Percentiles rank a stretch among this genome's conserved stretches.
Conservation (phyloP, 768 basidiomycete genomes). For the Hygrocybe punicea region DNA sequence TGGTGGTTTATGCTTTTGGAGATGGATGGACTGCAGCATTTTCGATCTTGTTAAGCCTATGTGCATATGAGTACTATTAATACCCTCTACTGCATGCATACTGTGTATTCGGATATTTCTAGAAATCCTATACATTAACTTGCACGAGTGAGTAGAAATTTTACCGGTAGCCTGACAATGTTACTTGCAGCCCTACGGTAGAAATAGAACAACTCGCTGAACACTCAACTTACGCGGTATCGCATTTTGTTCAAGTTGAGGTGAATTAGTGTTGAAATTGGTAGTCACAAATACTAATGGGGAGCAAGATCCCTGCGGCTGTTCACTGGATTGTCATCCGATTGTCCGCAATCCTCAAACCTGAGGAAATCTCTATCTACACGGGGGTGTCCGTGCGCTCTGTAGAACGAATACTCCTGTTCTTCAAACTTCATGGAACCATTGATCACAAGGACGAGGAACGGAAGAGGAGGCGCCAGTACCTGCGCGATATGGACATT, state of each 20-base stretch:
- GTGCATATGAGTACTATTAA: conserved; percentile 16
- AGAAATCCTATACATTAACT: neutral
- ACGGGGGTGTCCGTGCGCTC: conserved; percentile 3
- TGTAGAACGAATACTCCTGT: conserved; percentile 6
- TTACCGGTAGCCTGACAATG: too few species aligned
- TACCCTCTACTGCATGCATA: conserved; percentile 26
- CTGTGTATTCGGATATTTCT: neutral
- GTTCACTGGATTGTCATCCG: conserved; percentile 6
- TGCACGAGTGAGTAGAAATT: too few species aligned
- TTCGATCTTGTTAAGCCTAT: neutral
- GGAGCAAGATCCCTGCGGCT: conserved; percentile 2
- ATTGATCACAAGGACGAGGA: conserved; percentile 3
- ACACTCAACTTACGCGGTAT: too few species aligned
- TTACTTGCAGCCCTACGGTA: too few species aligned
- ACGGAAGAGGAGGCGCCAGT: neutral
- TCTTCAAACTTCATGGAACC: conserved; percentile 4
- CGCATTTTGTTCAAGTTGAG: too few species aligned
- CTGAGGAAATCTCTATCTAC: conserved; percentile 7
- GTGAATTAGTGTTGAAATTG: too few species aligned
- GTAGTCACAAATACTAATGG: too few species aligned
- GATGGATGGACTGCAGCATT: conserved; percentile 28
- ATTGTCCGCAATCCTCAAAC: conserved; percentile 7
- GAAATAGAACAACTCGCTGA: too few species aligned
- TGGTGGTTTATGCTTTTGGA: neutral
- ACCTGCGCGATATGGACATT: conserved; percentile 9